Evolutionary conservation across 2,329 filamentous ascomycete species (phyloP), one percentile per base, ranked within the genome.

Genomic region (Penicillium sp.): DNA sequence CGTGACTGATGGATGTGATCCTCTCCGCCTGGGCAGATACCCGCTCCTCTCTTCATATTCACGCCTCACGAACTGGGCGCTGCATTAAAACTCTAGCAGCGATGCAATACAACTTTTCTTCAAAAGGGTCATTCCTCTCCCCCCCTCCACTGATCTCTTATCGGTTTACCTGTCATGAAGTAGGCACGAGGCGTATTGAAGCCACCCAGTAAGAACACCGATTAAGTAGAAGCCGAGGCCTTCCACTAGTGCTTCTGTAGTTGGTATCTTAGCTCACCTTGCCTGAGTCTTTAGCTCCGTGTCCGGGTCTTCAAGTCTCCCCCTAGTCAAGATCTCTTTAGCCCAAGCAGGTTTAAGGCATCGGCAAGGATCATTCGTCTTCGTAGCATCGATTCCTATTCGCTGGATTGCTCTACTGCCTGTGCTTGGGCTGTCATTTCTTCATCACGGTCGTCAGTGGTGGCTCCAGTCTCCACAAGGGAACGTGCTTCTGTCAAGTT

Each of bases 391-490:
- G 9, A 34, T 43, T 43, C 26, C 40, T 35, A 6, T 24, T 26
- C 26, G 12, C 28, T 33, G 24, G 37, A 25, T 26, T 34, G 27
- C 38, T 25, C 24, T 42, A 26, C 36, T 33, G 28, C 45, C 47
- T 41, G 24, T 36, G 49, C 45, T 42, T 45, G 40, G 37, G 33
- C 47, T 50, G 50, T 48, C 47, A 47, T 29, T 11, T 35, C 40
- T 34, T 43, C 40, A 43, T 43, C 38, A 42, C 24, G 47, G 50
- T 52, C 47, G 43, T 48, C 50, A n/a, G 27, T 33, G 25, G 37
- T 38, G 47, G 47, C 44, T 49, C 50, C 47, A 47, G 47, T 44
- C 44, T 49, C 50, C 47, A 49, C 50, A 32, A 18, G n/a, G 24
- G 33, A 51, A 46, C 25, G 48, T 37, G 46, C 42, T 38, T 47